Conservation (phyloP, 169 alveolate species). For the Cryptosporidium ubiquitum region DNA sequence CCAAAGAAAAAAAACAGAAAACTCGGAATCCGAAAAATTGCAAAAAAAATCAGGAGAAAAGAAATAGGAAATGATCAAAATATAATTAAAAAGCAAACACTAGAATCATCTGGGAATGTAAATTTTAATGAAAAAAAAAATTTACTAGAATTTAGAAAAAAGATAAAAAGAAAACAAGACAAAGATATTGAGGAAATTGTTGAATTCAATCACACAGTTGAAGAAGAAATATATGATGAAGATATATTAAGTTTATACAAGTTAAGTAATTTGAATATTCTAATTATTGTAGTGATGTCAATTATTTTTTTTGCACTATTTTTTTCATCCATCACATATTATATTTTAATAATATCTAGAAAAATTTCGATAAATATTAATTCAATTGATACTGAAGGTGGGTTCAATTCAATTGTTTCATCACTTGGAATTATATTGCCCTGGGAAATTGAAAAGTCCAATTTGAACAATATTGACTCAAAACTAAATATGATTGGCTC, state of each 20-base stretch:
- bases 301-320: slow-evolving; percentile 23
- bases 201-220: neutral
- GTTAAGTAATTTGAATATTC: slow-evolving; percentile 26
- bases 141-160: slow-evolving; percentile 34
- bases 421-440: slow-evolving; percentile 29
- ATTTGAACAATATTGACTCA: neutral
- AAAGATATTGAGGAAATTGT: neutral
- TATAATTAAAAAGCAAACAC: neutral
- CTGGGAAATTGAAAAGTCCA: slow-evolving; percentile 10
- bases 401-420: slow-evolving; percentile 62
- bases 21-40: slow-evolving; percentile 6
- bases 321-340: slow-evolving; percentile 27
- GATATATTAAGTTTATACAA: slow-evolving; percentile 39
- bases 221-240: slow-evolving; percentile 48
- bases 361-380: slow-evolving; percentile 21
- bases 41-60: slow-evolving; percentile 30
- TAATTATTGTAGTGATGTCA: slow-evolving; percentile 7
- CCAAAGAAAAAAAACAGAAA: slow-evolving; percentile 17
- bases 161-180: neutral
- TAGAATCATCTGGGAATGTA: neutral
- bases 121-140: slow-evolving; percentile 22
- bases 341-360: slow-evolving; percentile 6
- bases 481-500: slow-evolving; percentile 61
- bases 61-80: neutral
- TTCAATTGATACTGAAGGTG: slow-evolving; percentile 56